A percentile compares a stretch with the other conserved stretches of the same genome.
Evolutionary conservation across 2,329 filamentous ascomycete genomes (phyloP).

Genomic region (Aspergillus fumigatus): DNA sequence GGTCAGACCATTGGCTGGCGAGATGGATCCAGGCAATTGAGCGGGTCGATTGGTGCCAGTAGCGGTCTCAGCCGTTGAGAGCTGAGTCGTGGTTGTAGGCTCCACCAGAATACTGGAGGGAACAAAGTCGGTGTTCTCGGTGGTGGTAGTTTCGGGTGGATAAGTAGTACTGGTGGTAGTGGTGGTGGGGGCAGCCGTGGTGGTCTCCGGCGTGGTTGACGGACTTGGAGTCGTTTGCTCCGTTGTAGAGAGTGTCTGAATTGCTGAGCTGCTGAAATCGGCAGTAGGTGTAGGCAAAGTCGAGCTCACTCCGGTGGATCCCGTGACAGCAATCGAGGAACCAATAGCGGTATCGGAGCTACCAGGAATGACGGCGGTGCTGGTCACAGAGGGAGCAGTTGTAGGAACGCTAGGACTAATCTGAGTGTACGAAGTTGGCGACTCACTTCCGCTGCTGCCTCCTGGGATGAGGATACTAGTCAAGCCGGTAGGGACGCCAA

Average conservation of each 20-base stretch:
- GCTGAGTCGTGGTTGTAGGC: slow-evolving; percentile 20
- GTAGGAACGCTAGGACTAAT: slow-evolving; percentile 13
- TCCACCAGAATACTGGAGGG: slow-evolving; percentile 26
- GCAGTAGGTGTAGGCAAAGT: slow-evolving; percentile 8
- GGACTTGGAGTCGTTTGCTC: slow-evolving; percentile 1
- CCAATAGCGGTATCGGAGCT: slow-evolving; percentile 10
- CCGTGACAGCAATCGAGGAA: slow-evolving; percentile 4
- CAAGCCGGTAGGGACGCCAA: slow-evolving; percentile 12
- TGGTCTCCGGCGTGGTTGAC: slow-evolving; percentile 13
- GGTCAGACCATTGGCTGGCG: slow-evolving; percentile 59
- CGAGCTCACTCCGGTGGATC: not conserved
- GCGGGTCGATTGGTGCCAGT: slow-evolving; percentile 51
- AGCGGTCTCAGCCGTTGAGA: slow-evolving; percentile 30
- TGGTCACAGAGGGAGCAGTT: slow-evolving; percentile 8
- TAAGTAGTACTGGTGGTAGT: slow-evolving; percentile 26
- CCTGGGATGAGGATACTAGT: not conserved
- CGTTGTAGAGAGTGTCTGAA: slow-evolving; percentile 18
- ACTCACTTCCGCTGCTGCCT: not conserved
- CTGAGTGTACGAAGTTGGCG: slow-evolving; percentile 1
- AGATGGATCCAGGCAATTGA: slow-evolving; percentile 68
- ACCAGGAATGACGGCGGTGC: slow-evolving; percentile 6
- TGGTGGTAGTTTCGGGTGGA: slow-evolving; percentile 36
- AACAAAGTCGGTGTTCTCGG: slow-evolving; percentile 17
- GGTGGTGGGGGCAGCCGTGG: slow-evolving; percentile 7
- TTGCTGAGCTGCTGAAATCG: slow-evolving; percentile 16